These are phyloP conservation scores for Inga oerstediana DNA, from an alignment of 306 rosid species.

Conservation along the genomic window DNA sequence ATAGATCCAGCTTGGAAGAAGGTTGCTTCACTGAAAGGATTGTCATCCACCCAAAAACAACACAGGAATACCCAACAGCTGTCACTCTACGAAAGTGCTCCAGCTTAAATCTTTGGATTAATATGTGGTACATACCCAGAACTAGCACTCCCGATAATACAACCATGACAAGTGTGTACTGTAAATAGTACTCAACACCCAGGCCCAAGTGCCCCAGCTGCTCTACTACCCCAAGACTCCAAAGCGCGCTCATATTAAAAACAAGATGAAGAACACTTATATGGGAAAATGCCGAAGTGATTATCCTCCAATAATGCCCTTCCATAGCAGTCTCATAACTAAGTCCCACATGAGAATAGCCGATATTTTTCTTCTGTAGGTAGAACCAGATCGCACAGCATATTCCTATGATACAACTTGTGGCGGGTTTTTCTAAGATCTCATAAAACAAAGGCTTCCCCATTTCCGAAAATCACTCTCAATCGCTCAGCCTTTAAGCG, in stretches of 20 bases:
- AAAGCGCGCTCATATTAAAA: conserved; percentile 96
- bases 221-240: conserved; percentile 94
- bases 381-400: conserved; percentile 90
- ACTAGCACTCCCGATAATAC: conserved; percentile 78
- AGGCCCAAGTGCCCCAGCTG: conserved; percentile 73
- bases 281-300: conserved; percentile 91
- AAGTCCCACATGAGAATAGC: conserved; percentile 93
- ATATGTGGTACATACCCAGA: conserved; percentile 73
- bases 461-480: conserved; percentile 49
- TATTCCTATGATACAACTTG: conserved; percentile 80
- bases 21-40: conserved; percentile 94
- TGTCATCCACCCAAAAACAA: conserved; percentile 99
- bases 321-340: conserved; percentile 88
- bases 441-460: conserved; percentile 91
- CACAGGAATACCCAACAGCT: conserved; percentile 98
- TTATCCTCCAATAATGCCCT: conserved; percentile 95
- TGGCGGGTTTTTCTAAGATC: conserved; percentile 92
- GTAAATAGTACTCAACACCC: conserved; percentile 88
- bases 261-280: conserved; percentile 91
- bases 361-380: conserved; percentile 87
- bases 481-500: conserved; percentile 9
- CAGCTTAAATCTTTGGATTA: conserved; percentile 83
- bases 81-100: conserved; percentile 89
- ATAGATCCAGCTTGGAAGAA: conserved; percentile 83
- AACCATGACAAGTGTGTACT: conserved; percentile 85